Evolutionary conservation across 768 basidiomycete genomes (phyloP), one percentile per base, ranked within the genome.

Genomic region (Cyathus striatus): DNA sequence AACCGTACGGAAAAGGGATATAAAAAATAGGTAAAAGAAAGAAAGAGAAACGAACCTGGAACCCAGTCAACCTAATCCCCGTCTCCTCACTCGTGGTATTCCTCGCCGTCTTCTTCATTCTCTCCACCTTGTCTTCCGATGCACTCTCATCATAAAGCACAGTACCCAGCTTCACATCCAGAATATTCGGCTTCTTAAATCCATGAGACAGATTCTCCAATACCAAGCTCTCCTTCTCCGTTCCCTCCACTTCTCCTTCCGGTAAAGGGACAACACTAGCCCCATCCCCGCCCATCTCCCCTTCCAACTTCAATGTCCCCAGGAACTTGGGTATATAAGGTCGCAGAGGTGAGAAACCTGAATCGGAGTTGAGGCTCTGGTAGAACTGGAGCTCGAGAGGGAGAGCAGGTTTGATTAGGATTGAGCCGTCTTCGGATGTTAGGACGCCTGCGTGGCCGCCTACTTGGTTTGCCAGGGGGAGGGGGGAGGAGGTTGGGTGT

Each of bases 121-220:
- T 79, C 30, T 65, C 73, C 46, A 76, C 72, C 66, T 99, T 99
- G 44, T 87, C 89, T 2, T 76, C 70, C 0, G 74, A 60, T 4
- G 86, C 74, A 9, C 58, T 56, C 17, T 83, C 76, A 40, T 89
- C 91, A 48, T 88, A 89, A n/a, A 98, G 73, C 1, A 86, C 70
- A 0, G 86, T 94, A 1, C 96, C 96, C 13, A 98, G 84, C 62
- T 98, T 99, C 58, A 92, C 73, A 59, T 99, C 95, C 22, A 97
- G 69, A 44, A 96, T 76, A 51, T 88, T 91, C 5, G 94, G 94
- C 57, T 81, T 85, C 25, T 63, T 52, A 68, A 93, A 97, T 1
- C 72, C 56, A 50, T 83, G 62, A 2, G 86, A 64, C 10, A 93
- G 65, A 60, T 99, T 97, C 65, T 94, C 85, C 3, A 99, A 64